phyloP scores from a whole-genome alignment of 2,329 filamentous ascomycete genomes.

The Lachnellula occidentalis region DNA sequence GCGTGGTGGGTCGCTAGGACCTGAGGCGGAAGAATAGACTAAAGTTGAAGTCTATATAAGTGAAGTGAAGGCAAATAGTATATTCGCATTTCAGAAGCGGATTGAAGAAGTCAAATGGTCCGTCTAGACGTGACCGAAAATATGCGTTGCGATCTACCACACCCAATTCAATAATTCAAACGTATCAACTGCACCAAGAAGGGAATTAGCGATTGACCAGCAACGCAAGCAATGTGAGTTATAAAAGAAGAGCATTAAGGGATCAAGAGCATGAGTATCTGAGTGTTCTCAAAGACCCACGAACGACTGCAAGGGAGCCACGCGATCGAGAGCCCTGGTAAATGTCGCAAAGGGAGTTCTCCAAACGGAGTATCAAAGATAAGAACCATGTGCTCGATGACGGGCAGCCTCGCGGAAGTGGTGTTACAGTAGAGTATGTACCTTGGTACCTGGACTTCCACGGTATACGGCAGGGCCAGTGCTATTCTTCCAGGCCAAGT shows the following conservation, averaged over 20 bases:
- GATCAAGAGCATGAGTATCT: background rate
- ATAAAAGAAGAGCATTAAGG: slow-evolving; percentile 2
- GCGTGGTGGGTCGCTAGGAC: slow-evolving; percentile 28
- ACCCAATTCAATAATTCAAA: background rate
- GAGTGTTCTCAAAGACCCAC: background rate
- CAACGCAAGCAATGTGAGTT: slow-evolving; percentile 9
- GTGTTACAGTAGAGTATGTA: background rate
- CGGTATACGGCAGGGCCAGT: background rate
- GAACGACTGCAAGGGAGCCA: background rate
- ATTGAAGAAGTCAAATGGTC: slow-evolving; percentile 9
- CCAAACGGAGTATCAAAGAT: background rate
- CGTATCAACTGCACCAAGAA: slow-evolving; percentile 7
- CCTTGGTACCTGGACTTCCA: background rate
- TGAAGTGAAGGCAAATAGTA: slow-evolving; percentile 9
- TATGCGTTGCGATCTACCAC: background rate
- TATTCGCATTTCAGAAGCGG: slow-evolving; percentile 18
- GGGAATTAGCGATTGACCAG: slow-evolving; percentile 14
- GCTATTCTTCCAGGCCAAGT: background rate
- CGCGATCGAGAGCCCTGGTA: slow-evolving; percentile 1
- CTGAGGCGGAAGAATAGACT: slow-evolving; percentile 19
- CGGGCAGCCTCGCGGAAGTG: background rate
- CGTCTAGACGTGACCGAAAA: background rate
- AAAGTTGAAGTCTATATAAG: slow-evolving; percentile 19
- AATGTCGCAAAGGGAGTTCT: background rate
- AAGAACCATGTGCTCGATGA: background rate